Percentiles rank a stretch among this genome's conserved stretches.
phyloP scores from a whole-genome alignment of 2,329 filamentous ascomycete genomes.

The Fusarium denticulatum region DNA sequence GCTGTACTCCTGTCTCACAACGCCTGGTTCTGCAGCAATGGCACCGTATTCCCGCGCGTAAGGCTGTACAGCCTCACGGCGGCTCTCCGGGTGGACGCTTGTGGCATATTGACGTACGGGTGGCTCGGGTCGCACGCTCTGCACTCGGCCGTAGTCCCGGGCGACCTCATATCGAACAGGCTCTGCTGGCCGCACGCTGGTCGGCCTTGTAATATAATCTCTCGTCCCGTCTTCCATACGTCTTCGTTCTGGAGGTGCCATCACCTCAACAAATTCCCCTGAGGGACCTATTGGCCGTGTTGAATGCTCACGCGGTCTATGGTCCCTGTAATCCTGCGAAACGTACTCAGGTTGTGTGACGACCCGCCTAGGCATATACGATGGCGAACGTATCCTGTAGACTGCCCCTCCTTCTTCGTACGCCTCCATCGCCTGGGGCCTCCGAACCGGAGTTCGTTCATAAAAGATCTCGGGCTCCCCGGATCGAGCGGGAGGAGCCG shows the following conservation, averaged over 20 bases:
- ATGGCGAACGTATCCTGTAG: constrained; percentile 63
- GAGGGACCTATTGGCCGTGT: constrained; percentile 57
- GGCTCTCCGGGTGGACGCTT: constrained; percentile 43
- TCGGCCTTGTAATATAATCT: constrained; percentile 64
- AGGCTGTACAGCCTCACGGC: constrained; percentile 45
- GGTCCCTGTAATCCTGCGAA: constrained; percentile 62
- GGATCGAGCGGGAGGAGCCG: constrained; percentile 57
- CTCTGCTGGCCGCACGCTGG: constrained; percentile 67
- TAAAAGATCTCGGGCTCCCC: constrained; percentile 70
- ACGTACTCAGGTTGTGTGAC: constrained; percentile 71
- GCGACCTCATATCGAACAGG: constrained; percentile 54
- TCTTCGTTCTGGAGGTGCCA: constrained; percentile 53
- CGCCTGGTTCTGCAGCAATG: constrained; percentile 39
- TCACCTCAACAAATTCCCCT: constrained; percentile 60
- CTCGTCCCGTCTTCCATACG: constrained; percentile 58
- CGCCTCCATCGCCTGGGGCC: constrained; percentile 57
- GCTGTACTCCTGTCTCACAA: constrained; percentile 50
- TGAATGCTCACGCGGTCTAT: constrained; percentile 68
- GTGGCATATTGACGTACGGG: constrained; percentile 43
- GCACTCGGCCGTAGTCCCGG: constrained; percentile 56
- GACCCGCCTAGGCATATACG: constrained; percentile 63
- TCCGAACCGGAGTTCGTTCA: constrained; percentile 68
- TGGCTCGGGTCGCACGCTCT: constrained; percentile 54
- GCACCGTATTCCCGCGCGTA: constrained; percentile 47
- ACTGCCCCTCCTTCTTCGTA: constrained; percentile 61